Conservation (phyloP, 495 filamentous ascomycete species). For the Talaromyces nanjingensis region DNA sequence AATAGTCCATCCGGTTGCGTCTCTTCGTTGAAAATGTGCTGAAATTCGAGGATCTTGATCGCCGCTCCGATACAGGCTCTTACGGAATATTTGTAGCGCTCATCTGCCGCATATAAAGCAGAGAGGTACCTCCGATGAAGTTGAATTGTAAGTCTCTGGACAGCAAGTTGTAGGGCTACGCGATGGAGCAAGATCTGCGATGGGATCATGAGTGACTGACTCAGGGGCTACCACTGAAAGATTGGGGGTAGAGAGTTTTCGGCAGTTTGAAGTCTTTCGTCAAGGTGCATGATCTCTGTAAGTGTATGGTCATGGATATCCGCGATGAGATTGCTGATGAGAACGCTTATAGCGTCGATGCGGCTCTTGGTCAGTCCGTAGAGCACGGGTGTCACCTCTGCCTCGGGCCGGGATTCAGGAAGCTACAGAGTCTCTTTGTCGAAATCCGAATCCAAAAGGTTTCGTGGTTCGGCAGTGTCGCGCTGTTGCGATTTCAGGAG, state of each 20-base stretch:
- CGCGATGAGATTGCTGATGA: conserved; percentile 40
- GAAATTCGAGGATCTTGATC: conserved; percentile 26
- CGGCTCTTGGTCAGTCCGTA: conserved; percentile 10
- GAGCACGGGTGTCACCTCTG: conserved; percentile 14
- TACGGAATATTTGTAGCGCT: conserved; percentile 22
- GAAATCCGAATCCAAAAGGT: conserved; percentile 28
- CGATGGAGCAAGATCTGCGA: conserved; percentile 7
- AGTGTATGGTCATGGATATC: conserved; percentile 46
- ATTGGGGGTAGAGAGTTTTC: conserved; percentile 60
- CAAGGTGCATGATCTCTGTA: conserved; percentile 71
- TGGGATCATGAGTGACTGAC: conserved; percentile 7
- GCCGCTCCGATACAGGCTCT: conserved; percentile 20
- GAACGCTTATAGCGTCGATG: conserved; percentile 23
- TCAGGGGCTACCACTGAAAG: conserved; percentile 42
- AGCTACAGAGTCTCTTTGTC: conserved; percentile 15
- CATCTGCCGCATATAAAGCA: conserved; percentile 11
- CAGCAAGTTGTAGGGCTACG: neutral
- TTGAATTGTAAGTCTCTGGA: neutral
- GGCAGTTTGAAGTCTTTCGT: conserved; percentile 63
- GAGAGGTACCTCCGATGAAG: conserved; percentile 22
- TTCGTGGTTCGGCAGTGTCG: conserved; percentile 34
- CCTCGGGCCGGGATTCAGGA: conserved; percentile 16
- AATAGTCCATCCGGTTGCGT: conserved; percentile 25
- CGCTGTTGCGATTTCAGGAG: conserved; percentile 21
- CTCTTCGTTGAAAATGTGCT: conserved; percentile 26